Evolutionary conservation across 2,329 filamentous ascomycete genomes (phyloP).

Genomic region (Metarhizium sp.): DNA sequence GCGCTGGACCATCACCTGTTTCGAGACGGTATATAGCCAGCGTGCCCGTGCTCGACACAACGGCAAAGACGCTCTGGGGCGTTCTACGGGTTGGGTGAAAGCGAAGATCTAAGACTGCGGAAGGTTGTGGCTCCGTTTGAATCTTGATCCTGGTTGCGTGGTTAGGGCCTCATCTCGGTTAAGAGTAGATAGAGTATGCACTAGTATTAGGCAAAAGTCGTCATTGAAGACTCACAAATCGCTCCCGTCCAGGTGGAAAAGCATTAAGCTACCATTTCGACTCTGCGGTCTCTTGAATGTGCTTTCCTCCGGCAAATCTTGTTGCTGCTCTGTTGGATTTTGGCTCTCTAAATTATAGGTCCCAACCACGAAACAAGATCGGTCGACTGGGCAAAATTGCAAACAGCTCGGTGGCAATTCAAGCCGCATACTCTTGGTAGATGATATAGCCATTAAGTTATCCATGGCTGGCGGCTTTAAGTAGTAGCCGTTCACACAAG

Average conservation of each 20-base stretch:
- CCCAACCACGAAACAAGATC: conserved; percentile 65
- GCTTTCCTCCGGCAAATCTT: conserved; percentile 7
- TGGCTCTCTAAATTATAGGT: conserved; percentile 68
- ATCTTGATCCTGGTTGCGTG: conserved; percentile 18
- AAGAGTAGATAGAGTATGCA: neutral
- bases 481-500: neutral
- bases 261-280: conserved; percentile 64
- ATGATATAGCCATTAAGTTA: conserved; percentile 20
- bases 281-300: conserved; percentile 39
- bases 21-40: conserved; percentile 54
- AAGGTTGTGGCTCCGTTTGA: conserved; percentile 53
- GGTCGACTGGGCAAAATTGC: conserved; percentile 57
- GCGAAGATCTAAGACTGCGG: conserved; percentile 76
- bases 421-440: conserved; percentile 41
- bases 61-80: conserved; percentile 49
- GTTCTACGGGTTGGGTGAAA: conserved; percentile 48
- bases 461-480: conserved; percentile 11
- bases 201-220: too few species aligned
- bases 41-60: conserved; percentile 68
- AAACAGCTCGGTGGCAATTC: conserved; percentile 68
- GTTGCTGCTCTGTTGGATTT: conserved; percentile 6
- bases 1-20: conserved; percentile 21
- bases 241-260: conserved; percentile 47
- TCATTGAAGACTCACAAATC: conserved; percentile 42
- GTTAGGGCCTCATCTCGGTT: neutral